A percentile compares a stretch with the other conserved stretches of the same genome.
Conservation (phyloP, 140 eudicot genomes). For the Stevia rebaudiana region DNA sequence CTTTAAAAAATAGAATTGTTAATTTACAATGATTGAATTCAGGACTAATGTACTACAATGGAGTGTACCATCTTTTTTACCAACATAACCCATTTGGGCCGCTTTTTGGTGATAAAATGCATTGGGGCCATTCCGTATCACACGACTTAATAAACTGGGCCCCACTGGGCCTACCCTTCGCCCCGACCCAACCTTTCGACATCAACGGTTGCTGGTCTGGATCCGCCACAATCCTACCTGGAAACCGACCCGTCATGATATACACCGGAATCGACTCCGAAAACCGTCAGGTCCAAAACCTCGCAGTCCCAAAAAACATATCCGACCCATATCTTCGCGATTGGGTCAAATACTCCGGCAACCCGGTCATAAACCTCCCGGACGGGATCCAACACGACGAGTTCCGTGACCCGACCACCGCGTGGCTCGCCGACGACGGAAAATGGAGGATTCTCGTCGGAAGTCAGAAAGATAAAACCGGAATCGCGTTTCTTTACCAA, state of each 20-base stretch:
- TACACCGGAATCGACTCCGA: slow-evolving; percentile 47
- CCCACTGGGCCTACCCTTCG: slow-evolving; percentile 30
- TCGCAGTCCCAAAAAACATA: slow-evolving; percentile 42
- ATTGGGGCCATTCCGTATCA: slow-evolving; percentile 59
- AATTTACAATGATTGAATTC: background rate
- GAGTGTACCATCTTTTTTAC: slow-evolving; percentile 54
- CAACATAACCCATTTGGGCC: slow-evolving; percentile 52
- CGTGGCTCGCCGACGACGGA: slow-evolving; percentile 51
- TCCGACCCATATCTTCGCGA: slow-evolving; percentile 55
- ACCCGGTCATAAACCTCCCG: slow-evolving; percentile 39
- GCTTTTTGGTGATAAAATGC: slow-evolving; percentile 22
- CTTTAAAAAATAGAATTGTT: too few relatives aligned
- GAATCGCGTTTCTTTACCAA: slow-evolving; percentile 51
- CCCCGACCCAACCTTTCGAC: slow-evolving; percentile 39
- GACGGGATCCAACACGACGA: slow-evolving; percentile 27
- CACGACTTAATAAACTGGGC: slow-evolving; percentile 54
- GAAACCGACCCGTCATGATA: slow-evolving; percentile 40
- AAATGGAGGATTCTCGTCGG: slow-evolving; percentile 55
- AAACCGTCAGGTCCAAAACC: slow-evolving; percentile 49
- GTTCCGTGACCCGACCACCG: slow-evolving; percentile 64
- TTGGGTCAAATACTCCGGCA: slow-evolving; percentile 43
- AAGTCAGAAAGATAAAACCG: slow-evolving; percentile 36
- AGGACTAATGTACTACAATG: slow-evolving; percentile 71
- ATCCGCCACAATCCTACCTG: slow-evolving; percentile 51
- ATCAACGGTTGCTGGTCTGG: slow-evolving; percentile 57